Percentiles rank a stretch among this genome's conserved stretches.
phyloP scores from a whole-genome alignment of 495 filamentous ascomycete genomes.

The Tuber aestivum region DNA sequence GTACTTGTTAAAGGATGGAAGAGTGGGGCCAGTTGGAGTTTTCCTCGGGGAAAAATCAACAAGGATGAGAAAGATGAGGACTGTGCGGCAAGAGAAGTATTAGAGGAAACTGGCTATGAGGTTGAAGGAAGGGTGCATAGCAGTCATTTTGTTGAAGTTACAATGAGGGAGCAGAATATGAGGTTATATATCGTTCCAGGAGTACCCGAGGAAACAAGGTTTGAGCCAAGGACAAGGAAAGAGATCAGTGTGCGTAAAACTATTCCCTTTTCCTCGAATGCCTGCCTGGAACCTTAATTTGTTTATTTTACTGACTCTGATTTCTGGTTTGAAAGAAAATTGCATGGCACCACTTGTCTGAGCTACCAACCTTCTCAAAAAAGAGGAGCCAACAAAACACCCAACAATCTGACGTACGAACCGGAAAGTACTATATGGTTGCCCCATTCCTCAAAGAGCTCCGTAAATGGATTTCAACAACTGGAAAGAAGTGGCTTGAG shows the following conservation, averaged over 20 bases:
- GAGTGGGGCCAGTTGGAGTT: conserved; percentile 93
- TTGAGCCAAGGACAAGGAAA: conserved; percentile 84
- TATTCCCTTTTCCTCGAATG: background rate
- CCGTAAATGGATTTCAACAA: conserved; percentile 79
- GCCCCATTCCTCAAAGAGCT: conserved; percentile 80
- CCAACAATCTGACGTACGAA: conserved; percentile 51
- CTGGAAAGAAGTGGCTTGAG: conserved; percentile 64
- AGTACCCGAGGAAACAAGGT: conserved; percentile 74
- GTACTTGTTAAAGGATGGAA: conserved; percentile 96
- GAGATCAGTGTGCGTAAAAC: conserved; percentile 66
- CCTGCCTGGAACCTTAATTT: background rate
- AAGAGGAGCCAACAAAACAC: conserved; percentile 55
- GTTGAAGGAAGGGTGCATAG: conserved; percentile 67
- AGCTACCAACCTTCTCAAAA: conserved; percentile 76
- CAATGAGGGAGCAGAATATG: conserved; percentile 88
- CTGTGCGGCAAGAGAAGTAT: conserved; percentile 88
- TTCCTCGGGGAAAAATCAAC: conserved; percentile 94
- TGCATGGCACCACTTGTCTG: conserved; percentile 81
- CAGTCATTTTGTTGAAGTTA: conserved; percentile 68
- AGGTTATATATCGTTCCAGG: conserved; percentile 83
- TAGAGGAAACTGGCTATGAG: conserved; percentile 92
- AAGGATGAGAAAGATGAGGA: conserved; percentile 87
- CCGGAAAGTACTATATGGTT: conserved; percentile 95
- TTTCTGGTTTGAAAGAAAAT: conserved; percentile 54
- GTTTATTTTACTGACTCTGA: conserved; percentile 11